phyloP scores from a whole-genome alignment of 305 asterid genomes.

The Fraxinus baroniana region DNA sequence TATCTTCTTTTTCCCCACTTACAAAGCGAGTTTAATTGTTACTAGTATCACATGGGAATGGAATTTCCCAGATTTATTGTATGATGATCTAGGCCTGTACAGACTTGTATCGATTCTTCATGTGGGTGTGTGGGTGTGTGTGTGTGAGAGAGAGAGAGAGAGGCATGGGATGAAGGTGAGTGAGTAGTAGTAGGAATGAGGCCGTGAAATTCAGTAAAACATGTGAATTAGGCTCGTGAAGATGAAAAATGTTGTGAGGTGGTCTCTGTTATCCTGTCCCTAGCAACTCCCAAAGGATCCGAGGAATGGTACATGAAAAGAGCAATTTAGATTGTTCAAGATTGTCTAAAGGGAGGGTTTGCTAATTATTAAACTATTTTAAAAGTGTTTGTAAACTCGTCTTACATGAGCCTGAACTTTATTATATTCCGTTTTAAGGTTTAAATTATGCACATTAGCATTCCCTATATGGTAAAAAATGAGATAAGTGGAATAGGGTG shows the following conservation, averaged over 20 bases:
- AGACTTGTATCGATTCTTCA: neutral
- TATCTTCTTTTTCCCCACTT: neutral
- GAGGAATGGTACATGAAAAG: neutral
- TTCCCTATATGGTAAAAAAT: neutral
- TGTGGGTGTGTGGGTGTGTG: neutral
- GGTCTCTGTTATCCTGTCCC: conserved; percentile 6
- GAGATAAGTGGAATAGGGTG: neutral
- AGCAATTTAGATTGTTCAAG: neutral
- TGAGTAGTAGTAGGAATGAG: conserved; percentile 21
- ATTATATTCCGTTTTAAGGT: neutral
- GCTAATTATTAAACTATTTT: neutral
- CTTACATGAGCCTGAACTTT: neutral
- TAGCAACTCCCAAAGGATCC: neutral
- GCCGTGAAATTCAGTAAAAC: conserved; percentile 40
- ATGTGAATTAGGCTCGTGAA: conserved; percentile 53
- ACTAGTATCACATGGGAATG: neutral
- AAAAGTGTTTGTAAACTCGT: neutral
- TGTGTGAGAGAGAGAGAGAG: conserved; percentile 16
- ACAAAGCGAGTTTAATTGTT: neutral
- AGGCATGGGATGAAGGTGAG: conserved; percentile 35
- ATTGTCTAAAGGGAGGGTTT: neutral
- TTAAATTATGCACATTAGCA: neutral
- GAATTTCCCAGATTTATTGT: neutral
- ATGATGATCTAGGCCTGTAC: neutral
- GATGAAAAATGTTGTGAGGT: conserved; percentile 32